Conservation (phyloP, 164 flowering plant genomes). For the Stephania yunnanensis region DNA sequence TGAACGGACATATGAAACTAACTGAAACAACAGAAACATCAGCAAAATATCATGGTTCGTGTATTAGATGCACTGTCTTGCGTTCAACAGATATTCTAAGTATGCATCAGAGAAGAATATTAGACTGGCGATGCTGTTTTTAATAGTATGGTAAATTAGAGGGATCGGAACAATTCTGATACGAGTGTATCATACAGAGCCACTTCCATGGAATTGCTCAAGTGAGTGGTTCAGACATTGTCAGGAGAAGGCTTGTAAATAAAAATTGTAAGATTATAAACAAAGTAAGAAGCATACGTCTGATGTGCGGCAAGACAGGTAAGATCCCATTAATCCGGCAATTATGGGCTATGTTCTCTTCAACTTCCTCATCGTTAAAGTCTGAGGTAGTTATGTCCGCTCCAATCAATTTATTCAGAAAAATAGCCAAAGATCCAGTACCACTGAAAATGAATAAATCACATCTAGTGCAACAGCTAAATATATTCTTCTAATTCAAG, state of each 20-base stretch:
- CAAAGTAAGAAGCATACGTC: constrained; percentile 47
- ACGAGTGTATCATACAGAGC: not conserved
- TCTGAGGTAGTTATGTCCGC: constrained; percentile 92
- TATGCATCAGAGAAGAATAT: not conserved
- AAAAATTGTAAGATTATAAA: not conserved
- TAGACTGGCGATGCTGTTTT: not conserved
- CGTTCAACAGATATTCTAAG: not conserved
- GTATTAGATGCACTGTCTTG: too few relatives aligned
- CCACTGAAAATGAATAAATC: constrained; percentile 53
- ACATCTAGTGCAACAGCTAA: not conserved
- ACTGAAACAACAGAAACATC: not conserved
- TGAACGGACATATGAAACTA: not conserved
- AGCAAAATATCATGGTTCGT: not conserved
- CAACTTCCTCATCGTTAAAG: constrained; percentile 76
- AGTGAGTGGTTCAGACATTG: not conserved
- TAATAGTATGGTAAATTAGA: not conserved
- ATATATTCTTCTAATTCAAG: not conserved
- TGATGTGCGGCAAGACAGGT: constrained; percentile 73
- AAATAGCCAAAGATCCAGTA: constrained; percentile 95
- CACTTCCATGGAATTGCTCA: not conserved
- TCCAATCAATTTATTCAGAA: constrained; percentile 49
- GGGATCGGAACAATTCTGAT: not conserved
- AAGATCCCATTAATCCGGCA: constrained; percentile 61
- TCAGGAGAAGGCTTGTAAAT: not conserved
- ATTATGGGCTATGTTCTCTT: constrained; percentile 81